A percentile compares a stretch with the other conserved stretches of the same genome.
Conservation (phyloP, 129 eudicot genomes). For the Saposhnikovia divaricata region DNA sequence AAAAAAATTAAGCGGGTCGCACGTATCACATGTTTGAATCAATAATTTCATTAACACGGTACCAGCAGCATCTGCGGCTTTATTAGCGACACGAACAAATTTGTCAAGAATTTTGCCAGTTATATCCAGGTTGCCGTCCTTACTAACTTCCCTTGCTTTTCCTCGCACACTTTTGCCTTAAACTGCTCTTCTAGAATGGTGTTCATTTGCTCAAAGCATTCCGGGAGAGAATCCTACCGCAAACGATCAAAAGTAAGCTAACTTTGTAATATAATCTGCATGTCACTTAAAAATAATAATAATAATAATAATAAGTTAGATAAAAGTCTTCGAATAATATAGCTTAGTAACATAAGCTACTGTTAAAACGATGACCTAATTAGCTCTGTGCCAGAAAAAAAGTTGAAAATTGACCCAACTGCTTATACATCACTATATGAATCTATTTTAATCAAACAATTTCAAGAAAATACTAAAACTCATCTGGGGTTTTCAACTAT, state of each 20-base stretch:
- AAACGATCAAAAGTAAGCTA: too few relatives aligned
- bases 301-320: too few relatives aligned
- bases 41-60: background rate
- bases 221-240: background rate
- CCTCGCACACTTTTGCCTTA: too few relatives aligned
- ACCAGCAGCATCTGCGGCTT: background rate
- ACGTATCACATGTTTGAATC: background rate
- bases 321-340: too few relatives aligned
- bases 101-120: background rate
- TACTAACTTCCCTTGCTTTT: background rate
- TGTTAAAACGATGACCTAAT: background rate
- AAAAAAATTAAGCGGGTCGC: background rate
- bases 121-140: background rate
- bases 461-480: background rate
- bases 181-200: background rate
- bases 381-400: background rate
- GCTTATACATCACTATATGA: background rate
- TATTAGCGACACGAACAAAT: background rate
- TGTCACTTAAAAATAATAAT: too few relatives aligned
- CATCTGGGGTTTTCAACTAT: background rate
- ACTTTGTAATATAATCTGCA: too few relatives aligned
- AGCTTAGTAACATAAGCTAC: too few relatives aligned
- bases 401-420: background rate
- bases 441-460: background rate
- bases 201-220: background rate